Conservation (phyloP, 352 stramenopile genomes). For the Aphanomyces euteiches region DNA sequence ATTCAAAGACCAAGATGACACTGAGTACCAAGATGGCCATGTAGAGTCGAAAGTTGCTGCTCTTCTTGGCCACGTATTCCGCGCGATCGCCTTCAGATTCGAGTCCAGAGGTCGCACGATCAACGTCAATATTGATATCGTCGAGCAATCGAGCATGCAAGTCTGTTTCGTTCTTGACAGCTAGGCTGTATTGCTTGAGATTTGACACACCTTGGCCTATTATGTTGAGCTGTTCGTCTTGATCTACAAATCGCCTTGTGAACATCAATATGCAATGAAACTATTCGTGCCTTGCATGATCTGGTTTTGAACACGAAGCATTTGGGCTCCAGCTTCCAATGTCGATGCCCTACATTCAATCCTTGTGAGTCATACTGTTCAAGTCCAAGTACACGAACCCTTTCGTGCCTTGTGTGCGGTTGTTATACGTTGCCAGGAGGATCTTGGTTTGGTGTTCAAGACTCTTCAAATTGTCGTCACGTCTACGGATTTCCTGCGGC, state of each 20-base stretch:
- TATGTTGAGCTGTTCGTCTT: constrained; percentile 81
- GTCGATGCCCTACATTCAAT: constrained; percentile 28
- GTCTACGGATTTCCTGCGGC: constrained; percentile 25
- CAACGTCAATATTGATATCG: constrained; percentile 87
- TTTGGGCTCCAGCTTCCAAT: constrained; percentile 43
- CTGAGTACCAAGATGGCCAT: constrained; percentile 84
- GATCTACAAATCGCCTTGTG: constrained; percentile 40
- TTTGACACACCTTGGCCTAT: constrained; percentile 81
- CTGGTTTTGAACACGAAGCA: constrained; percentile 84
- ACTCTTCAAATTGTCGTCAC: constrained; percentile 20
- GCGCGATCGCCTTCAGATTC: constrained; percentile 76
- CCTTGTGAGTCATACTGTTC: no score
- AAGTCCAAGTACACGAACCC: constrained; percentile 29
- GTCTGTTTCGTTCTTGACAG: constrained; percentile 87
- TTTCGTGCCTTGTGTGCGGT: constrained; percentile 35
- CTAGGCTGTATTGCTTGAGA: constrained; percentile 78
- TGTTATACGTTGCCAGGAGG: constrained; percentile 77
- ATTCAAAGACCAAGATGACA: constrained; percentile 83
- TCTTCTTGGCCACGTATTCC: constrained; percentile 87
- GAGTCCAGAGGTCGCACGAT: constrained; percentile 77
- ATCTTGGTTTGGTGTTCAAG: constrained; percentile 36
- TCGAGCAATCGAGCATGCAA: constrained; percentile 84
- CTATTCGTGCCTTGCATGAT: constrained; percentile 74
- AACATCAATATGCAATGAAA: neutral
- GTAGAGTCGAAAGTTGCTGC: constrained; percentile 93